Evolutionary conservation across 768 basidiomycete genomes (phyloP), one percentile per base, ranked within the genome.

Genomic region (Leccinum sublutescens): DNA sequence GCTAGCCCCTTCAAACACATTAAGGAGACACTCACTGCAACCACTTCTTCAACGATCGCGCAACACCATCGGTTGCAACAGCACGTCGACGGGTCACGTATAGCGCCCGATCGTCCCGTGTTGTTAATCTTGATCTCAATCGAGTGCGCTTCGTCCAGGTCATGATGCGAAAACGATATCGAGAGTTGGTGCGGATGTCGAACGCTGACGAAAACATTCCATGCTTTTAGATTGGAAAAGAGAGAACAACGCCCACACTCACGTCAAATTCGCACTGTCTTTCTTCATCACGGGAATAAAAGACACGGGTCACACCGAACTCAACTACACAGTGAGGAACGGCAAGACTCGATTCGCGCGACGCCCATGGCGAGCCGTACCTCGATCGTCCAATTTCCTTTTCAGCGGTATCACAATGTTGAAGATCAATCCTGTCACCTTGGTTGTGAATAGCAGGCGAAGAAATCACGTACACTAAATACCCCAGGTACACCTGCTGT

Each of bases 141-240:
- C 0, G 89, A 85, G 66, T 89, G 91, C 49, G 82, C 80, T 71
- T 97, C 95, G 61, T 90, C 87, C 36, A 96, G 73, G 2, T 80
- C 71, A 0, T 80, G 74, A 59, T 93, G 87, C 1, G 77, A 71
- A 49, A 95, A 68, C 0, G 77, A 74, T 19, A 91, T 74, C 5
- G 73, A 64, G 4, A 95, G 66, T 0, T 73, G 71, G 61, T 91
- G 91, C 0, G 85, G 80, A 62, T 87, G 80, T 52, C 81, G 84
- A 45, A 91, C 81, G 21, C 88, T 91, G 36, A 40, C 47, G 57
- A 52, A 33, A n/a, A n/a, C n/a, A n/a, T n/a, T n/a, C n/a, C n/a
- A n/a, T 50, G 43, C 55, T 48, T 8, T 15, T 25, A 25, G 9
- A 21, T 8, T 15, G 38, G 17, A 19, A 4, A 43, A 43, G 40